Percentiles rank a stretch among this genome's conserved stretches.
phyloP scores from a whole-genome alignment of 257 asterid genomes.

The Knoxia roxburghii region DNA sequence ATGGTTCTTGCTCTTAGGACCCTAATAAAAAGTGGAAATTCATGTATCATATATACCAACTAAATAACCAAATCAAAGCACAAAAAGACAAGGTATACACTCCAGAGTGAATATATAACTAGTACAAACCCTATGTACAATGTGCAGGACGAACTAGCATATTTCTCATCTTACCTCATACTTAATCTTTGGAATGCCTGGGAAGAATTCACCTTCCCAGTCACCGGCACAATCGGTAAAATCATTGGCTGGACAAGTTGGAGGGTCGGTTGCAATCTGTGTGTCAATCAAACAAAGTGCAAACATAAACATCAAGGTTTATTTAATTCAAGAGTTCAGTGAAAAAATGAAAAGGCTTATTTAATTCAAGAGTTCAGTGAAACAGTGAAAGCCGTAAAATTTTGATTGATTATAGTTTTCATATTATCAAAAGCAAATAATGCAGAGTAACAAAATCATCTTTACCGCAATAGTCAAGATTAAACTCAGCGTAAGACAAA shows the following conservation, averaged over 20 bases:
- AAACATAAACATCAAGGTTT: background rate
- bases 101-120: background rate
- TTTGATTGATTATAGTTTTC: too few species aligned
- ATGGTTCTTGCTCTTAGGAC: constrained; percentile 80
- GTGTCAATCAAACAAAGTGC: constrained; percentile 8
- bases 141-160: background rate
- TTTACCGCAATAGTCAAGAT: constrained; percentile 48
- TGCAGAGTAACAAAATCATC: background rate
- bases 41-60: background rate
- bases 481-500: constrained; percentile 27
- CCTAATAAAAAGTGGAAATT: constrained; percentile 35
- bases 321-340: background rate
- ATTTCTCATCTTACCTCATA: constrained; percentile 56
- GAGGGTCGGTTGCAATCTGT: constrained; percentile 66
- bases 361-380: too few species aligned
- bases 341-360: too few species aligned
- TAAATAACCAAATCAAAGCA: background rate
- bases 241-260: constrained; percentile 75
- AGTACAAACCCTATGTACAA: background rate
- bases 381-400: too few species aligned
- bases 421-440: background rate
- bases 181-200: constrained; percentile 64
- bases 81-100: background rate
- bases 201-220: constrained; percentile 88
- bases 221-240: constrained; percentile 50